A percentile compares a stretch with the other conserved stretches of the same genome.
phyloP scores from a whole-genome alignment of 306 rosid species.

The Biancaea sappan region DNA sequence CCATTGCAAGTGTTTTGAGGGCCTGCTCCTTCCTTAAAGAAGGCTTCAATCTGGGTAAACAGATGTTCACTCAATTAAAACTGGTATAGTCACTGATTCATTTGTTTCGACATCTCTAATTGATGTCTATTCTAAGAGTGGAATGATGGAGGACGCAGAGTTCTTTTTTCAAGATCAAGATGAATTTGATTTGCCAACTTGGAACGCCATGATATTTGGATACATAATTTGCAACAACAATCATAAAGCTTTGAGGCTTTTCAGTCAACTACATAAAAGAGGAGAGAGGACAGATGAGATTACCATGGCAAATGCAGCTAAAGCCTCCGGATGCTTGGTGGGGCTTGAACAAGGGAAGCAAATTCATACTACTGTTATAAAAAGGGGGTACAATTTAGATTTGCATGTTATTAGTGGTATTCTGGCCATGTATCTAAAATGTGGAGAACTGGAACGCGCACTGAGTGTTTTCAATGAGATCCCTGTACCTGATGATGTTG shows the following conservation, averaged over 20 bases:
- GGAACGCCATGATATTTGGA: too few species aligned
- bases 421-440: constrained; percentile 77
- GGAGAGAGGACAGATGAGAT: constrained; percentile 59
- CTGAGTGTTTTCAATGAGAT: constrained; percentile 56
- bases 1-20: constrained; percentile 68
- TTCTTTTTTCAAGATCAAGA: constrained; percentile 51
- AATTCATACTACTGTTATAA: constrained; percentile 60
- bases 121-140: constrained; percentile 70
- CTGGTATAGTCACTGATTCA: constrained; percentile 47
- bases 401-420: constrained; percentile 64
- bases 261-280: constrained; percentile 48
- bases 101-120: constrained; percentile 74
- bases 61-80: constrained; percentile 60
- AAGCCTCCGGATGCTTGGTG: constrained; percentile 68
- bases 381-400: constrained; percentile 53
- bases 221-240: constrained; percentile 46
- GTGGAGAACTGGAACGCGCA: constrained; percentile 76
- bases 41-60: constrained; percentile 46
- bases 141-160: constrained; percentile 68
- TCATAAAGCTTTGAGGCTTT: constrained; percentile 58
- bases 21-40: constrained; percentile 65
- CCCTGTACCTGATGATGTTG: constrained; percentile 67
- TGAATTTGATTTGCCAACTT: constrained; percentile 71
- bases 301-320: constrained; percentile 68
- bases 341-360: constrained; percentile 67